Percentiles rank a stretch among this genome's conserved stretches.
Conservation (phyloP, 306 rosid genomes). For the Medicago truncatula region DNA sequence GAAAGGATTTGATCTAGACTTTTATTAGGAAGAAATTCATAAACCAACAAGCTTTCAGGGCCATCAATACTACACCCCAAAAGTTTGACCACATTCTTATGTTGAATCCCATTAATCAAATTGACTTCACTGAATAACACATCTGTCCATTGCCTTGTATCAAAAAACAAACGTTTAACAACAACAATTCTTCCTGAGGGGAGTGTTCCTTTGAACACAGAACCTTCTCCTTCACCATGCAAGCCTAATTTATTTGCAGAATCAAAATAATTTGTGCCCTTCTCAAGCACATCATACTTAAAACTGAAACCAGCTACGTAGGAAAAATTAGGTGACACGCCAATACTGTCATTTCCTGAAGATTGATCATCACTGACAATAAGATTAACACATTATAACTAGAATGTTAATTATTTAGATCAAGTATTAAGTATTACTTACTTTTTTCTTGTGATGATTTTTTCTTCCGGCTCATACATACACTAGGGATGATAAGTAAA, state of each 20-base stretch:
- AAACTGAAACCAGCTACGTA: conserved; percentile 45
- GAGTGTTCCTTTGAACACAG: conserved; percentile 66
- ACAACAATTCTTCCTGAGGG: conserved; percentile 61
- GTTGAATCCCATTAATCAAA: conserved; percentile 58
- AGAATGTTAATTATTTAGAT: neutral
- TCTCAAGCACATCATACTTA: conserved; percentile 61
- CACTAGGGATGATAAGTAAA: conserved; percentile 44
- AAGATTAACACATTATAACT: conserved; percentile 17
- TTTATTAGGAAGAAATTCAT: conserved; percentile 64
- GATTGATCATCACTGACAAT: neutral
- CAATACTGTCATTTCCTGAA: conserved; percentile 34
- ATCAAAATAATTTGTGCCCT: conserved; percentile 55
- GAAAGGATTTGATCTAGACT: conserved; percentile 69
- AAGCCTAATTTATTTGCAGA: conserved; percentile 56
- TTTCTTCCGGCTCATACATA: conserved; percentile 42
- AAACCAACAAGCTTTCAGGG: conserved; percentile 74
- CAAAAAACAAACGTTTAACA: conserved; percentile 65
- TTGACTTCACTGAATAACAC: conserved; percentile 69
- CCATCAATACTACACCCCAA: conserved; percentile 81
- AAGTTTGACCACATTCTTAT: conserved; percentile 67
- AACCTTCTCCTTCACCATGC: conserved; percentile 55
- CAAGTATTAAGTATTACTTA: conserved; percentile 44
- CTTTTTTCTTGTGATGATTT: conserved; percentile 22
- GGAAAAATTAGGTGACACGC: conserved; percentile 6
- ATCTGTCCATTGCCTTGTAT: conserved; percentile 64